Evolutionary conservation across 345 rosid genomes (phyloP).

Genomic region (Murraya koenigii): DNA sequence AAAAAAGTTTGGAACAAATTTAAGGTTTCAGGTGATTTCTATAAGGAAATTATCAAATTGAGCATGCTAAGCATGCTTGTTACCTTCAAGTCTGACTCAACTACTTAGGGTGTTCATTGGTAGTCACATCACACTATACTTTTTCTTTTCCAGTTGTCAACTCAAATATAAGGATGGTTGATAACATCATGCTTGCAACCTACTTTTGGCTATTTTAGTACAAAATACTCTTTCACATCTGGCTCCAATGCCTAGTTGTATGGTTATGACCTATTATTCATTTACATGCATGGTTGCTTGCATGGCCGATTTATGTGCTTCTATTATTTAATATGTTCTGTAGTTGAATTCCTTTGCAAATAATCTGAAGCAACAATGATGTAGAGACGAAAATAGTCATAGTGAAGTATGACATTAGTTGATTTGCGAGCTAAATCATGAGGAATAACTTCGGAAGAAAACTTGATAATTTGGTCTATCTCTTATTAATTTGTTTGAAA

Average conservation of each 20-base stretch:
- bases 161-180: neutral
- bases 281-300: neutral
- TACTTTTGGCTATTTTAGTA: neutral
- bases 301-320: neutral
- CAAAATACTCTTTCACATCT: neutral
- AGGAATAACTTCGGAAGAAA: neutral
- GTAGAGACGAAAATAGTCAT: neutral
- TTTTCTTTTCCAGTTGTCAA: neutral
- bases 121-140: neutral
- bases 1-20: neutral
- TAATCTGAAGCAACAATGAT: neutral
- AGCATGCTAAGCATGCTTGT: neutral
- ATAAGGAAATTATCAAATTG: neutral
- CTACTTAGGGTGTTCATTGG: neutral
- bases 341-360: neutral
- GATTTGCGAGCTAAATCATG: neutral
- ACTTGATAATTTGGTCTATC: neutral
- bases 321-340: neutral
- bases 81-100: neutral
- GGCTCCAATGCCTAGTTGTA: neutral
- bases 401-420: neutral
- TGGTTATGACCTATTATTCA: neutral
- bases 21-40: constrained; percentile 8
- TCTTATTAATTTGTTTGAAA: neutral
- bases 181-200: neutral